Percentiles rank a stretch among this genome's conserved stretches.
Evolutionary conservation across 129 eudicot species (phyloP).

Genomic region (Gnaphalium uliginosum): DNA sequence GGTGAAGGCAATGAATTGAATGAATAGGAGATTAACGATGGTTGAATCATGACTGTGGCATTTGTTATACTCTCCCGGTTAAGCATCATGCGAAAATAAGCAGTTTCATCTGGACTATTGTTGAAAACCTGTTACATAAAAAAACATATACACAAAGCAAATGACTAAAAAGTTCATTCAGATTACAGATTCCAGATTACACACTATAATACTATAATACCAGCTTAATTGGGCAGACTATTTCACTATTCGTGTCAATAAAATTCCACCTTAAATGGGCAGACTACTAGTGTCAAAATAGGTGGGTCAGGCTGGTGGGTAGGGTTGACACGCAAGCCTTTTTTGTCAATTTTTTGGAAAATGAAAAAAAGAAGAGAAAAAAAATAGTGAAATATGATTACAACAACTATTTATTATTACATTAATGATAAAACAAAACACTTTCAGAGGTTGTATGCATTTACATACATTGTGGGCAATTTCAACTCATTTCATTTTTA

Average conservation of each 20-base stretch:
- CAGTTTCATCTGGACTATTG: constrained; percentile 95
- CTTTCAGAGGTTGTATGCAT: not conserved
- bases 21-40: constrained; percentile 77
- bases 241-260: too few relatives aligned
- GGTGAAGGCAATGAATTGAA: constrained; percentile 84
- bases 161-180: not conserved
- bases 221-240: not conserved
- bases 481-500: not conserved
- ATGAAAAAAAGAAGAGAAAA: not conserved
- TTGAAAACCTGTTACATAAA: constrained; percentile 59
- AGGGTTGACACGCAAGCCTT: not conserved
- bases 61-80: constrained; percentile 79
- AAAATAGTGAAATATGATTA: not conserved
- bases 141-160: not conserved
- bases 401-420: not conserved
- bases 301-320: not conserved
- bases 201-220: not conserved
- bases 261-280: not conserved
- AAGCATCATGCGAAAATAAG: constrained; percentile 85
- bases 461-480: not conserved
- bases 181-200: not conserved
- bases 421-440: not conserved
- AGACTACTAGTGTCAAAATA: not conserved
- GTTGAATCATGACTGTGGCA: constrained; percentile 91
- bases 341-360: not conserved